Evolutionary conservation across 176 grass and related monocot genomes (phyloP).

Genomic region (Juncus inflexus): DNA sequence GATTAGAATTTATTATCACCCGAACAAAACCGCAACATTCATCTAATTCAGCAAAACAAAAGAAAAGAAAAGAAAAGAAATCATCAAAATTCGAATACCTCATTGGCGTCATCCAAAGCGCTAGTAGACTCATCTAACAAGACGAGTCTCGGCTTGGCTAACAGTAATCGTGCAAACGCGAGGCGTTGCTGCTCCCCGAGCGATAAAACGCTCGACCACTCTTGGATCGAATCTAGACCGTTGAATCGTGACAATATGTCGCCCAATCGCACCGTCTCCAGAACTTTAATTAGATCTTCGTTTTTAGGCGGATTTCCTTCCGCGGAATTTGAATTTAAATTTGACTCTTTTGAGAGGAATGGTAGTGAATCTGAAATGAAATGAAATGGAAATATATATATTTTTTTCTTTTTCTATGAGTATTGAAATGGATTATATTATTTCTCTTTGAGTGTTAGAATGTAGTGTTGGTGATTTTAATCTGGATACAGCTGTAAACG

Average conservation of each 20-base stretch:
- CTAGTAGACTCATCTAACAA: constrained; percentile 92
- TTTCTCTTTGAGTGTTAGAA: no score
- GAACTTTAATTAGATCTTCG: constrained; percentile 62
- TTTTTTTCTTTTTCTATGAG: no score
- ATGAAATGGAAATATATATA: background rate
- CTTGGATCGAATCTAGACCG: constrained; percentile 77
- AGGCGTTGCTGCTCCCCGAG: constrained; percentile 96
- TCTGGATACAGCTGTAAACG: no score
- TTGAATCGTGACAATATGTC: constrained; percentile 91
- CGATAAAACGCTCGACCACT: constrained; percentile 98
- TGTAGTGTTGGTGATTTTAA: no score
- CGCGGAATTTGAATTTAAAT: constrained; percentile 21
- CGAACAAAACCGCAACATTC: background rate
- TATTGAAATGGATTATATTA: no score
- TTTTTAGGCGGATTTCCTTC: constrained; percentile 56
- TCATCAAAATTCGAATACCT: constrained; percentile 45
- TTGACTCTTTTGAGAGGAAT: constrained; percentile 56
- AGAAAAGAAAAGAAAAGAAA: no score
- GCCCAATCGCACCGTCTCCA: constrained; percentile 66
- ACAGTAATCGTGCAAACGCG: constrained; percentile 82
- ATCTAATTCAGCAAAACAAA: background rate
- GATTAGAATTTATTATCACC: no score
- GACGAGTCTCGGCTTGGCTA: constrained; percentile 69
- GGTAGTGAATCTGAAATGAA: constrained; percentile 50
- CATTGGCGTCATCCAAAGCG: constrained; percentile 80